These are phyloP conservation scores for Fistulina hepatica DNA, from an alignment of 1,284 basidiomycete species.

Conservation along the genomic window DNA sequence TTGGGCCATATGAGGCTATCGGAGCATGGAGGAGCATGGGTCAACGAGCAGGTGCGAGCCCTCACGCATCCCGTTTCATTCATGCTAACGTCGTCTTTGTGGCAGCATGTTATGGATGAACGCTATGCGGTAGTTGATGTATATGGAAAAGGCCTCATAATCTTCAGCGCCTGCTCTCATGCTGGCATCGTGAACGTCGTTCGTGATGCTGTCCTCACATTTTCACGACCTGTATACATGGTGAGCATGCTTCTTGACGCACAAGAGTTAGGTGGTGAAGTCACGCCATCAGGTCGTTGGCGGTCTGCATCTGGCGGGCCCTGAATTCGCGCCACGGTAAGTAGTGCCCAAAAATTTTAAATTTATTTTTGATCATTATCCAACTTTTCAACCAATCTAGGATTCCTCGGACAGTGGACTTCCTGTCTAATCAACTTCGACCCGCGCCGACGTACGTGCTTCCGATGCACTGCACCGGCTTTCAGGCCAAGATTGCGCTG, in stretches of 20 bases:
- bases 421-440: conserved; percentile 45
- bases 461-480: conserved; percentile 79
- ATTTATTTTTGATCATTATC: too few relatives aligned
- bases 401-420: conserved; percentile 60
- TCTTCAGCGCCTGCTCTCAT: conserved; percentile 81
- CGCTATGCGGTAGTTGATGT: conserved; percentile 70
- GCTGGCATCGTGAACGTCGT: conserved; percentile 78
- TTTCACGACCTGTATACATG: conserved; percentile 67
- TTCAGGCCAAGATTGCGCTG: conserved; percentile 58
- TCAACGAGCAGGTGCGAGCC: conserved; percentile 44
- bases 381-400: too few relatives aligned
- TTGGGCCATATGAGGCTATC: conserved; percentile 54
- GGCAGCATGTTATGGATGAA: conserved; percentile 70
- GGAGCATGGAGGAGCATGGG: conserved; percentile 40
- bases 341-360: too few relatives aligned
- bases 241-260: conserved; percentile 22
- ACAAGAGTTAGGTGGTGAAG: conserved; percentile 4
- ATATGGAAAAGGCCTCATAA: conserved; percentile 64
- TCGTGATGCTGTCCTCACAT: conserved; percentile 48
- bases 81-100: conserved; percentile 1
- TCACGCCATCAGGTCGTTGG: conserved; percentile 47
- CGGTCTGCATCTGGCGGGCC: conserved; percentile 67
- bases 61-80: neutral
- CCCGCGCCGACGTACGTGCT: conserved; percentile 62
- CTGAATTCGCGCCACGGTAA: conserved; percentile 47